Evolutionary conservation across 1,284 basidiomycete species (phyloP).

Genomic region (Cutaneotrichosporon cavernicola): DNA sequence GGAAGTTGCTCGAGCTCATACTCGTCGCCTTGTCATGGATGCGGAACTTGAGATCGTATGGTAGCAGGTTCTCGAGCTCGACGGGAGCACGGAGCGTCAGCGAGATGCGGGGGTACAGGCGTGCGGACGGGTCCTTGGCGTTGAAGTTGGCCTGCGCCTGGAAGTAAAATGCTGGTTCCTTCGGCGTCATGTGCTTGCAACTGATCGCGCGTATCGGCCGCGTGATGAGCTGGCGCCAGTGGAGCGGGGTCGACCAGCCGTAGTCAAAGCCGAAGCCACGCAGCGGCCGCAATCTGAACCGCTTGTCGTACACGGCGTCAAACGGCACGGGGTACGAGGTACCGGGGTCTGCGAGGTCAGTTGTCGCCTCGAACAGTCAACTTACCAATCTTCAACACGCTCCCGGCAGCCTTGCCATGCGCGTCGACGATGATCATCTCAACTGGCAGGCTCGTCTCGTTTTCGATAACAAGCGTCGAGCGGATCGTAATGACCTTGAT

Average conservation of each 20-base stretch:
- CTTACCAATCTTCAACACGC: slow-evolving; percentile 79
- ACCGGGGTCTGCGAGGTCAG: slow-evolving; percentile 64
- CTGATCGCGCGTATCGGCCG: slow-evolving; percentile 75
- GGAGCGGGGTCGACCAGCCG: slow-evolving; percentile 83
- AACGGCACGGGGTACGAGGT: slow-evolving; percentile 87
- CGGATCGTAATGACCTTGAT: slow-evolving; percentile 94
- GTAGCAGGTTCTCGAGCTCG: slow-evolving; percentile 93
- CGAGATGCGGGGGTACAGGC: slow-evolving; percentile 79
- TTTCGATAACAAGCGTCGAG: slow-evolving; percentile 91
- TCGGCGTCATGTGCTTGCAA: slow-evolving; percentile 77
- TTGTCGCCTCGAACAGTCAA: slow-evolving; percentile 24
- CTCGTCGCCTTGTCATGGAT: slow-evolving; percentile 95
- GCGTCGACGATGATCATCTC: slow-evolving; percentile 90
- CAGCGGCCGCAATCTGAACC: slow-evolving; percentile 86
- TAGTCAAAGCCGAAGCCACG: slow-evolving; percentile 67
- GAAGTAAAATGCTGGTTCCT: slow-evolving; percentile 91
- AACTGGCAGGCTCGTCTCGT: slow-evolving; percentile 86
- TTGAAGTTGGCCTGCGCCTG: slow-evolving; percentile 89
- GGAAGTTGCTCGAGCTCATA: slow-evolving; percentile 77
- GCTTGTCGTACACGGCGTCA: slow-evolving; percentile 79
- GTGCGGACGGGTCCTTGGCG: slow-evolving; percentile 62
- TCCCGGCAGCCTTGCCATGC: slow-evolving; percentile 74
- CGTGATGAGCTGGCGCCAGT: slow-evolving; percentile 87
- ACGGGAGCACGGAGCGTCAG: slow-evolving; percentile 90
- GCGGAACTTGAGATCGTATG: slow-evolving; percentile 92